Base-by-base conservation (phyloP, 495 filamentous ascomycete genomes). In the Endocarpon pusillum region DNA sequence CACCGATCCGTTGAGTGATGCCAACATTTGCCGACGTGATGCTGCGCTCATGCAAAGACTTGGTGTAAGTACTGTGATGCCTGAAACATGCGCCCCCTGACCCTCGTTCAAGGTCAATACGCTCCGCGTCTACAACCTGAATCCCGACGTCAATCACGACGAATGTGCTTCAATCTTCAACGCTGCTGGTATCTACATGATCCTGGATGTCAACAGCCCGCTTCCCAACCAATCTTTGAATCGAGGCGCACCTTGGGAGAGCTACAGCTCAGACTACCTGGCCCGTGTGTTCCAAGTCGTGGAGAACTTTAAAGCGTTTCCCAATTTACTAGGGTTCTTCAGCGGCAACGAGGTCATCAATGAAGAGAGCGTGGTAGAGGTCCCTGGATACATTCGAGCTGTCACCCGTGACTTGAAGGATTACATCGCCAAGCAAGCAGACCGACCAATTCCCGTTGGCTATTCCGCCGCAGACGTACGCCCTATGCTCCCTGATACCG, bases 401-500 rank as follows among this genome's bases (percentile, higher is more conserved):
- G 70, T 92, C 35, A 71, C 78, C 34, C 75, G 82, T 42, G 83
- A 92, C 45, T 62, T 92, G 42, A 89, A 89, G 63, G 68, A 85
- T 38, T 92, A 92, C 58, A 84, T 89, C 50, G 62, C 69, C 40
- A 77, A 79, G 39, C 64, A 89, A 47, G 55, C 66, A 8, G 42
- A 59, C 30, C 76, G 83, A 19, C 23, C 53, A 9, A 85, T 92
- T 42, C 82, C 83, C 7, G 81, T 92, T 26, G 83, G 83, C 23
- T 92, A 92, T 68, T 91, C 82, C n/a, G 87, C 89, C 24, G 87
- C 87, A 19, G 86, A 94, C 53, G 80, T 94, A 29, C 78, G 81
- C 35, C 51, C 67, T 3, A 75, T 86, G 33, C 68, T 94, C 15
- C 55, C 72, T 34, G 83, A 92, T 45, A 80, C 72, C 36, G 81